A percentile compares a stretch with the other conserved stretches of the same genome.
These are phyloP conservation scores for Russula sp. DNA, from an alignment of 768 basidiomycete species.

Conservation along the genomic window DNA sequence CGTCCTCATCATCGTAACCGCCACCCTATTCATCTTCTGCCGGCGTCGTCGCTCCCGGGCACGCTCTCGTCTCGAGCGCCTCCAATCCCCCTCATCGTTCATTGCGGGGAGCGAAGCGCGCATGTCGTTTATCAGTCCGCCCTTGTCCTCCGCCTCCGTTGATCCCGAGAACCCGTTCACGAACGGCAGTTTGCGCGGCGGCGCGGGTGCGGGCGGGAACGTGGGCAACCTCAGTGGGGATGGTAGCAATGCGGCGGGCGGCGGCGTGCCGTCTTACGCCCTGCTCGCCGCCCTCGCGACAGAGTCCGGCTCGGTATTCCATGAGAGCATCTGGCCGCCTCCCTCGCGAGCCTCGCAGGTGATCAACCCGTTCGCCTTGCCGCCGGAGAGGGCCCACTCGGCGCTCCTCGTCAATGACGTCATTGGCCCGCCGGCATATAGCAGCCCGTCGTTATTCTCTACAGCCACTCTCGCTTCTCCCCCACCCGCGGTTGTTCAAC, in stretches of 20 bases:
- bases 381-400: constrained; percentile 7
- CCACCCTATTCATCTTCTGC: constrained; percentile 9
- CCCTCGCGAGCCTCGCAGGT: constrained; percentile 4
- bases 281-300: constrained; percentile 14
- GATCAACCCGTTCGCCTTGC: constrained; percentile 10
- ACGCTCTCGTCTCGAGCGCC: constrained; percentile 2
- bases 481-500: too few species aligned
- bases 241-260: neutral
- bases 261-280: neutral
- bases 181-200: too few species aligned
- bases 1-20: constrained; percentile 10
- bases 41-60: constrained; percentile 10
- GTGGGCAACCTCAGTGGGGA: neutral
- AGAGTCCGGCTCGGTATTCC: constrained; percentile 19
- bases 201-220: too few species aligned
- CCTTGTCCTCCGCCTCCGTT: neutral
- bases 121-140: neutral
- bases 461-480: too few species aligned
- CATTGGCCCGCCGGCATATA: constrained; percentile 5
- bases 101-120: constrained; percentile 17
- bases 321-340: constrained; percentile 20
- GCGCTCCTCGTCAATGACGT: constrained; percentile 16
- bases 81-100: constrained; percentile 11
- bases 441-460: neutral
- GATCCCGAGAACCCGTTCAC: constrained; percentile 2